A percentile compares a stretch with the other conserved stretches of the same genome.
phyloP scores from a whole-genome alignment of 768 basidiomycete species.

The Suillus plorans region DNA sequence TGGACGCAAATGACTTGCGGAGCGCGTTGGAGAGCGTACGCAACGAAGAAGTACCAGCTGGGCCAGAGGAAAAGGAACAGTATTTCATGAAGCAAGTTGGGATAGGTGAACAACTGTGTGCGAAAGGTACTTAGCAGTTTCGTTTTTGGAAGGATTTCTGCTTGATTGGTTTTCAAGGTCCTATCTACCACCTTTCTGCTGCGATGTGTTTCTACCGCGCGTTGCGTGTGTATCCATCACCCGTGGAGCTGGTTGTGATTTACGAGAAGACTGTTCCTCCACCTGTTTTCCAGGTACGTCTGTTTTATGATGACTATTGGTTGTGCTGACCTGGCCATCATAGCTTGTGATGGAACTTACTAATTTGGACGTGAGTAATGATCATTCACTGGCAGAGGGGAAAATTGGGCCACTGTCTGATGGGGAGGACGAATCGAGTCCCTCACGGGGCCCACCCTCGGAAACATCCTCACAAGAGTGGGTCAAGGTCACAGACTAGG shows the following conservation, averaged over 20 bases:
- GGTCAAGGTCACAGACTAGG: conserved; percentile 83
- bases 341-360: conserved; percentile 82
- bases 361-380: conserved; percentile 82
- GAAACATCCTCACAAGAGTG: conserved; percentile 89
- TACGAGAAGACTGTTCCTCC: conserved; percentile 90
- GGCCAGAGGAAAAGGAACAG: conserved; percentile 76
- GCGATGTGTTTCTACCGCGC: conserved; percentile 93
- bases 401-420: conserved; percentile 34
- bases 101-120: conserved; percentile 80
- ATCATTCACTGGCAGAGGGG: conserved; percentile 39
- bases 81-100: conserved; percentile 93
- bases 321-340: conserved; percentile 7
- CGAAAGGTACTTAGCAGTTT: conserved; percentile 51
- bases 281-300: conserved; percentile 71
- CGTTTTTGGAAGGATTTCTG: not conserved
- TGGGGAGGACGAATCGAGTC: conserved; percentile 57
- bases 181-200: conserved; percentile 71
- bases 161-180: conserved; percentile 48
- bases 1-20: conserved; percentile 54
- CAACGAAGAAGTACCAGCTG: conserved; percentile 63
- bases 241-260: conserved; percentile 91
- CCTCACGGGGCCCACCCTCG: conserved; percentile 70
- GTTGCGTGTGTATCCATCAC: conserved; percentile 90
- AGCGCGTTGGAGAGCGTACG: conserved; percentile 67
- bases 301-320: not conserved